Evolutionary conservation across 1,284 basidiomycete genomes (phyloP).

Genomic region (Peniophora sp.): DNA sequence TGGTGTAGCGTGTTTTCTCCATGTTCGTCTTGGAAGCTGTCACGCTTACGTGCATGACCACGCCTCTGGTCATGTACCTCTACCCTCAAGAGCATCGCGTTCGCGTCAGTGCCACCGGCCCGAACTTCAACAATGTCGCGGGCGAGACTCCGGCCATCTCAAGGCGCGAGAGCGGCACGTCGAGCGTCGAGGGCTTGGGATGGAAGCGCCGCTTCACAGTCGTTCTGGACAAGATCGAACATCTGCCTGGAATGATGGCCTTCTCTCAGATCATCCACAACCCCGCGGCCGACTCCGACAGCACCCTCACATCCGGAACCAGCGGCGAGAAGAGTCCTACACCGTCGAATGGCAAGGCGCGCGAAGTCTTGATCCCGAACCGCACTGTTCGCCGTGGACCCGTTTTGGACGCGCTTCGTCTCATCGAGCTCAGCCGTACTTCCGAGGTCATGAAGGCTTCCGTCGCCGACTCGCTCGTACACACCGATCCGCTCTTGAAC

Average conservation of each 20-base stretch:
- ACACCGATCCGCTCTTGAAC: conserved; percentile 52
- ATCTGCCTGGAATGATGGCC: conserved; percentile 72
- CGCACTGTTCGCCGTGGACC: conserved; percentile 9
- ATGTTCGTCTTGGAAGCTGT: conserved; percentile 94
- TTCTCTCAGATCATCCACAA: conserved; percentile 58
- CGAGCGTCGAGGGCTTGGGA: conserved; percentile 13
- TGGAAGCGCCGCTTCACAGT: conserved; percentile 63
- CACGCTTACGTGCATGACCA: conserved; percentile 83
- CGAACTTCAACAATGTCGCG: conserved; percentile 35
- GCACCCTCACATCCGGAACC: no score
- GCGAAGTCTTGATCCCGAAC: no score
- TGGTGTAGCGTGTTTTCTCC: conserved; percentile 51
- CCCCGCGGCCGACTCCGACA: conserved; percentile 16
- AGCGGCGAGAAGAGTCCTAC: background rate
- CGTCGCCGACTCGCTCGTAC: conserved; percentile 43
- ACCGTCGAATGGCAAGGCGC: background rate
- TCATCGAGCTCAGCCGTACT: conserved; percentile 63
- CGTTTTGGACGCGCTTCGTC: conserved; percentile 40
- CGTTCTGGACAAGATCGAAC: conserved; percentile 87
- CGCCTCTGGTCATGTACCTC: conserved; percentile 70
- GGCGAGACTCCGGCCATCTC: conserved; percentile 23
- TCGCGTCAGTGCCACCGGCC: conserved; percentile 35
- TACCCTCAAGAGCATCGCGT: conserved; percentile 66
- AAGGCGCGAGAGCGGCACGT: background rate
- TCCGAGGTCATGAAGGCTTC: conserved; percentile 64